Evolutionary conservation across 1,284 basidiomycete species (phyloP), one percentile per base, ranked within the genome.

Genomic region (Trichosporon asahii): DNA sequence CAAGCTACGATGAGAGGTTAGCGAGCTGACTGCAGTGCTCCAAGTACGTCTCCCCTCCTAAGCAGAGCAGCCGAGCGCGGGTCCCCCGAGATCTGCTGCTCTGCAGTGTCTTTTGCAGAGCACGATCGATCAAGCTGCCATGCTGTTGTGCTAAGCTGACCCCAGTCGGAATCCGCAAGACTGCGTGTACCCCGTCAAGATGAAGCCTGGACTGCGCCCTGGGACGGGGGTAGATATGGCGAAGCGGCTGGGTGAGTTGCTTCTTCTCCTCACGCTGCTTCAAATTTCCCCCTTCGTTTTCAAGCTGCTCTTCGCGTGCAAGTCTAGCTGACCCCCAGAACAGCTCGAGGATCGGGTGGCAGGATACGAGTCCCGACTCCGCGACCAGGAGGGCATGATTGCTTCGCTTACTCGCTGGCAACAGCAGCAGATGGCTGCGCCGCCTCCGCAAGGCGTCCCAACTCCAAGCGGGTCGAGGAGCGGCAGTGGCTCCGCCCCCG

Each of bases 191-290:
- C 77, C 81, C 11, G 70, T 78, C 64, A 82, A 81, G 72, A 78
- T 78, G 65, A 84, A 84, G 70, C 83, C 83, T 1, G 83, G 83
- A 1, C 69, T 84, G 31, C 77, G 80, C 15, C 77, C 82, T 0
- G 83, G 83, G 1, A 83, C 81, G 0, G 83, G 83, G 1, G 72
- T 76, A 27, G 82, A 81, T 27, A 82, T 81, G 79, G 73, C 79
- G 49, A 77, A 76, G 67, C 73, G 83, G 5, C 70, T 84, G 23
- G 81, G 80, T 81, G 65, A 69, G 78, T 76, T 1, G 11, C 8
- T 0, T 21, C 25, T 2, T n/a, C 27, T 33, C 14, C 40, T 44
- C 40, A 15, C 15, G n/a, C n/a, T n/a, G n/a, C n/a, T n/a, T n/a
- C n/a, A n/a, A n/a, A n/a, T 9, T 25, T 33, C 31, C 31, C 31